Evolutionary conservation across 2,329 filamentous ascomycete species (phyloP).

Genomic region (Madurella mycetomatis): DNA sequence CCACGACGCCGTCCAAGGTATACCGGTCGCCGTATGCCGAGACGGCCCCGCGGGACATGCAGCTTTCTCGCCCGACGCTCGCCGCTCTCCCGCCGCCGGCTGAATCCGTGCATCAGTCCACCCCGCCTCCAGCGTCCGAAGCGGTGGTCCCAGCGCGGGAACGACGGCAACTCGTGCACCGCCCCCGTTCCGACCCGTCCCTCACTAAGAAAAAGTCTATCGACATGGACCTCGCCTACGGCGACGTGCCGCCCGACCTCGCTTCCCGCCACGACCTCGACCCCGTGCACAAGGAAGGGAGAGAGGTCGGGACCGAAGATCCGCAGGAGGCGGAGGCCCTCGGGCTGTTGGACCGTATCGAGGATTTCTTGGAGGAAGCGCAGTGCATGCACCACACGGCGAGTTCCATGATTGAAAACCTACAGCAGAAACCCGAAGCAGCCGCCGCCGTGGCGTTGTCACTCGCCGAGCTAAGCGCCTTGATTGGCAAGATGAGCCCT

Average conservation of each 20-base stretch:
- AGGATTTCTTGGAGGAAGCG: conserved; percentile 76
- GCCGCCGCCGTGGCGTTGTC: conserved; percentile 92
- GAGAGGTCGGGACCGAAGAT: conserved; percentile 43
- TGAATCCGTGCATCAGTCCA: background rate
- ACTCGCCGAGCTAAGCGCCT: conserved; percentile 80
- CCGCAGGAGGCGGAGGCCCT: conserved; percentile 40
- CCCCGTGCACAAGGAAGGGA: conserved; percentile 25
- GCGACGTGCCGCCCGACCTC: conserved; percentile 70
- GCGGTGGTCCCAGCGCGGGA: conserved; percentile 23
- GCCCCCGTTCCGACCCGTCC: conserved; percentile 38
- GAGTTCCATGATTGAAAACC: conserved; percentile 71
- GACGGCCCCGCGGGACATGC: conserved; percentile 42
- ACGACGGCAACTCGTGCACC: conserved; percentile 33
- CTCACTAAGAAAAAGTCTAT: conserved; percentile 49
- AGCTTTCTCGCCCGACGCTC: conserved; percentile 37
- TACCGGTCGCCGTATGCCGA: conserved; percentile 41
- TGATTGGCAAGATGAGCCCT: conserved; percentile 80
- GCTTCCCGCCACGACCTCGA: conserved; percentile 45
- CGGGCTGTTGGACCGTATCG: conserved; percentile 67
- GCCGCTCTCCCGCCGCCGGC: conserved; percentile 25
- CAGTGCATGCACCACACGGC: conserved; percentile 85
- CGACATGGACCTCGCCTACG: conserved; percentile 91
- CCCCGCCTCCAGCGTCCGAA: background rate
- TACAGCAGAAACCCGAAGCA: conserved; percentile 70
- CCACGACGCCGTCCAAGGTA: conserved; percentile 40